These are phyloP conservation scores for Emmonsia crescens DNA, from an alignment of 2,329 filamentous ascomycete species.

Conservation along the genomic window DNA sequence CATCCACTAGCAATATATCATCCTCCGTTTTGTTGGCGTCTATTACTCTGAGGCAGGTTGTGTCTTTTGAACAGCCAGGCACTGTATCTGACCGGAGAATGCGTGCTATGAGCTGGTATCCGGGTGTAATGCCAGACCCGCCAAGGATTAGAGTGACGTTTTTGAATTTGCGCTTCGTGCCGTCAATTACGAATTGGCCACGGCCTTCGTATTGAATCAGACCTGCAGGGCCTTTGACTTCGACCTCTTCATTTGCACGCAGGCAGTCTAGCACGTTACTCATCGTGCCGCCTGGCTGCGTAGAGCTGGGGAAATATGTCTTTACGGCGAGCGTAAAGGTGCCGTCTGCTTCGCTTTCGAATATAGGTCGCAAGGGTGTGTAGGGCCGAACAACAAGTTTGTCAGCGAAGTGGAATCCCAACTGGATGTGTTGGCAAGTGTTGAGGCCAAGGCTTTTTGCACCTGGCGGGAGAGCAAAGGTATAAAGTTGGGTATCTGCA, in stretches of 20 bases:
- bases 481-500: slow-evolving; percentile 37
- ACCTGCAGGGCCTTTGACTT: slow-evolving; percentile 43
- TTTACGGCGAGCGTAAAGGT: slow-evolving; percentile 43
- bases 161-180: slow-evolving; percentile 31
- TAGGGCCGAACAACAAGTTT: slow-evolving; percentile 42
- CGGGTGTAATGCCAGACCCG: slow-evolving; percentile 43
- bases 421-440: slow-evolving; percentile 43
- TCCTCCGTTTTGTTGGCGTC: slow-evolving; percentile 40
- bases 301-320: slow-evolving; percentile 40
- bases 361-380: slow-evolving; percentile 38
- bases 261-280: slow-evolving; percentile 44
- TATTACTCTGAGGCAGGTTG: slow-evolving; percentile 33
- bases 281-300: slow-evolving; percentile 44
- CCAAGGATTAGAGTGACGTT: slow-evolving; percentile 41
- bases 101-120: slow-evolving; percentile 40
- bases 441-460: slow-evolving; percentile 37
- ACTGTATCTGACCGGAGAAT: slow-evolving; percentile 24
- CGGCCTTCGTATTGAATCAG: slow-evolving; percentile 41
- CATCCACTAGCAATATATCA: slow-evolving; percentile 37
- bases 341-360: slow-evolving; percentile 21
- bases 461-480: slow-evolving; percentile 34
- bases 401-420: slow-evolving; percentile 44
- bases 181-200: slow-evolving; percentile 38
- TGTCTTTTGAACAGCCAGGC: slow-evolving; percentile 17
- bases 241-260: slow-evolving; percentile 38